Percentiles rank a stretch among this genome's conserved stretches.
Evolutionary conservation across 306 rosid genomes (phyloP).

Genomic region (Citrullus colocynthis): DNA sequence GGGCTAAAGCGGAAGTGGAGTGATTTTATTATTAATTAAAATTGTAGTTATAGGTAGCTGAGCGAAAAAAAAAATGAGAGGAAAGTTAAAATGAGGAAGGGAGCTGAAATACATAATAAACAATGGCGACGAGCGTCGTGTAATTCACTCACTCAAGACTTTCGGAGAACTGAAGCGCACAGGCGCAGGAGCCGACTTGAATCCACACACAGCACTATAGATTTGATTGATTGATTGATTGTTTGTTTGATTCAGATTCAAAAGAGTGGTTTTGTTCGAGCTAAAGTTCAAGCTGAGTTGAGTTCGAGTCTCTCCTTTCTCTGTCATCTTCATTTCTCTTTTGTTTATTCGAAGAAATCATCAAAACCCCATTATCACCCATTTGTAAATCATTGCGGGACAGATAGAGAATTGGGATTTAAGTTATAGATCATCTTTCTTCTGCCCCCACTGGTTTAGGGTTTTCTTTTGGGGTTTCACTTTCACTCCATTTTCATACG

Average conservation of each 20-base stretch:
- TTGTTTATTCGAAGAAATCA: constrained; percentile 6
- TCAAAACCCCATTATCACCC: not conserved
- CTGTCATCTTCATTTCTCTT: not conserved
- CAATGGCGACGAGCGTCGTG: not conserved
- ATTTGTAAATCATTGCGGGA: constrained; percentile 1
- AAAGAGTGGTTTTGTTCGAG: not conserved
- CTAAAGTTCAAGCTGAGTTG: not conserved
- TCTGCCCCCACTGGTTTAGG: constrained; percentile 5
- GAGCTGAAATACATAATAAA: not conserved
- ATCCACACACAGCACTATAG: not conserved
- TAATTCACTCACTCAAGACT: not conserved
- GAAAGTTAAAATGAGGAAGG: not conserved
- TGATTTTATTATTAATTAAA: not conserved
- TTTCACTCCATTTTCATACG: not conserved
- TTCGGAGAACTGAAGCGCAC: not conserved
- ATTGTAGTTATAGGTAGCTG: not conserved
- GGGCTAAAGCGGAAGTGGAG: not conserved
- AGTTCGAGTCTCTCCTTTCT: not conserved
- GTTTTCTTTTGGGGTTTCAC: not conserved
- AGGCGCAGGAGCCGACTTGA: not conserved
- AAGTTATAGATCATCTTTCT: not conserved
- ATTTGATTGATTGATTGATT: not conserved
- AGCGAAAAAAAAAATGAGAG: not conserved
- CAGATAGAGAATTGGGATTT: constrained; percentile 3
- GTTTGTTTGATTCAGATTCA: not conserved